Percentiles rank a stretch among this genome's conserved stretches.
Conservation (phyloP, 768 basidiomycete genomes). For the Rhizopogon salebrosus region DNA sequence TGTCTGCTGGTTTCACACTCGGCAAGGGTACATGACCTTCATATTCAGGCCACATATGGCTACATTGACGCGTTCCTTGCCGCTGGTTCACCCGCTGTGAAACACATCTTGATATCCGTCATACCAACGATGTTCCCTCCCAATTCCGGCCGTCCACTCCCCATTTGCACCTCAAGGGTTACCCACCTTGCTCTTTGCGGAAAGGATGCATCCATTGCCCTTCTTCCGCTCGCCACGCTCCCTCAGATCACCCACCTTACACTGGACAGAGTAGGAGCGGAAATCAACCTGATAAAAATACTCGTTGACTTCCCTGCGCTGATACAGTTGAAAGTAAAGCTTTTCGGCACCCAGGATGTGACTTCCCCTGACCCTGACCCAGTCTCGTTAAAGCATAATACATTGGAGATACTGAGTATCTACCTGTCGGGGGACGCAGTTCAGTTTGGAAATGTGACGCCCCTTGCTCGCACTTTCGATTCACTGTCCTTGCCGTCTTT, state of each 20-base stretch:
- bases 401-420: slow-evolving; percentile 11
- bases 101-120: slow-evolving; percentile 14
- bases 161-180: slow-evolving; percentile 13
- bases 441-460: slow-evolving; percentile 14
- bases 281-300: slow-evolving; percentile 8
- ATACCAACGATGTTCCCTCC: slow-evolving; percentile 5
- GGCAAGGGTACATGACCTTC: slow-evolving; percentile 12
- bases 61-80: slow-evolving; percentile 19
- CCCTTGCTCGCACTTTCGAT: slow-evolving; percentile 16
- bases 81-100: slow-evolving; percentile 8
- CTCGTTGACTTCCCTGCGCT: slow-evolving; percentile 15
- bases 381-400: slow-evolving; percentile 1
- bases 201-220: slow-evolving; percentile 3
- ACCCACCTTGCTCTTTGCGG: slow-evolving; percentile 12
- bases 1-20: slow-evolving; percentile 17
- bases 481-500: slow-evolving; percentile 16
- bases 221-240: slow-evolving; percentile 14
- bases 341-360: slow-evolving; percentile 11
- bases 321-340: slow-evolving; percentile 10
- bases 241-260: slow-evolving; percentile 19
- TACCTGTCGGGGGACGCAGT: slow-evolving; percentile 16
- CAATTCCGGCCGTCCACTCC: not conserved
- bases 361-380: slow-evolving; percentile 1
- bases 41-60: slow-evolving; percentile 10
- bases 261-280: slow-evolving; percentile 9